phyloP scores from a whole-genome alignment of 1,284 basidiomycete species.

The Sporisorium reilianum region DNA sequence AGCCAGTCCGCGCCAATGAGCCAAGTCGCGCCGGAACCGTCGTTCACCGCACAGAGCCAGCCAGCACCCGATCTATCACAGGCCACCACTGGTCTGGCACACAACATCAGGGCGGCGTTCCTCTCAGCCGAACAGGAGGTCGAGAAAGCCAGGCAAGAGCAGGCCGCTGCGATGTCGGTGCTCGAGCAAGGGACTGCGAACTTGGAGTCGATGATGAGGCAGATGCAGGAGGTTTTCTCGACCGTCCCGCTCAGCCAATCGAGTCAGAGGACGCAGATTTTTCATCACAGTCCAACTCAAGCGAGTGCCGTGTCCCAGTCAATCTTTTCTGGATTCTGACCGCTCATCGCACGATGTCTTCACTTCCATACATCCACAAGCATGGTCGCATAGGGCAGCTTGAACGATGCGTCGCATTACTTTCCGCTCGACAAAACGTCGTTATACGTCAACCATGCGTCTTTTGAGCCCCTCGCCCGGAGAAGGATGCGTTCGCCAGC shows the following conservation, averaged over 20 bases:
- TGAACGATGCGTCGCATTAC: too few relatives aligned
- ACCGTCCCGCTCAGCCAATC: background rate
- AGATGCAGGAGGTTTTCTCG: slow-evolving; percentile 1
- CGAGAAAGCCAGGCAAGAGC: background rate
- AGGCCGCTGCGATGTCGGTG: background rate
- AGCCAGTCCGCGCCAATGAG: too few relatives aligned
- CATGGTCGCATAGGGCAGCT: too few relatives aligned
- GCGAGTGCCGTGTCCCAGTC: background rate
- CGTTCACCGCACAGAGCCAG: background rate
- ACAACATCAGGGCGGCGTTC: background rate
- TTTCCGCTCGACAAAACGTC: slow-evolving; percentile 6
- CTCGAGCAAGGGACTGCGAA: background rate
- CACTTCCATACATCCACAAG: background rate
- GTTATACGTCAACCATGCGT: slow-evolving; percentile 30
- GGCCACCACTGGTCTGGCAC: background rate
- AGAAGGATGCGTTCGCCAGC: slow-evolving; percentile 58
- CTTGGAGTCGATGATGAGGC: slow-evolving; percentile 2
- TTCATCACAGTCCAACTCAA: too few relatives aligned
- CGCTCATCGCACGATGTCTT: background rate
- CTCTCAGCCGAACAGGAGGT: background rate
- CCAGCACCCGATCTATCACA: background rate
- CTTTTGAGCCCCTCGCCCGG: slow-evolving; percentile 26
- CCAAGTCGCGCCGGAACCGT: too few relatives aligned
- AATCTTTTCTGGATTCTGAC: background rate
- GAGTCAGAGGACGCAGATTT: too few relatives aligned